Percentiles rank a stretch among this genome's conserved stretches.
Conservation (phyloP, 2,329 filamentous ascomycete species). For the Monosporascus sp. region DNA sequence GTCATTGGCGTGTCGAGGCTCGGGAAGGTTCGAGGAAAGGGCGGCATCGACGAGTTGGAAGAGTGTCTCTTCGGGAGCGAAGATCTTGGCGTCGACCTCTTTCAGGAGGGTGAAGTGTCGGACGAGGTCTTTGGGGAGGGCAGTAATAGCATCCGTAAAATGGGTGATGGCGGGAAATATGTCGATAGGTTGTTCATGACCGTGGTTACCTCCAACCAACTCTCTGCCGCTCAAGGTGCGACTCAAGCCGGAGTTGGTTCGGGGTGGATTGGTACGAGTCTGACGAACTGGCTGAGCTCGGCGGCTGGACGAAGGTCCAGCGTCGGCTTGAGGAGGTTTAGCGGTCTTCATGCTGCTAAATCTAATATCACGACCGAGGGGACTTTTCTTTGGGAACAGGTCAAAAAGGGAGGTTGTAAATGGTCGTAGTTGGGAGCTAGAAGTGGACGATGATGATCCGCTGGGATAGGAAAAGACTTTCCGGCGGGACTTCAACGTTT, state of each 20-base stretch:
- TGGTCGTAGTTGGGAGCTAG: neutral
- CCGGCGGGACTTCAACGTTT: neutral
- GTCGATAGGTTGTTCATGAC: conserved; percentile 56
- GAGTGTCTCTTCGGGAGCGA: conserved; percentile 77
- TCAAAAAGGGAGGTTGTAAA: neutral
- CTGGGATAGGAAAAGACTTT: neutral
- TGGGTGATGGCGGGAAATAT: conserved; percentile 63
- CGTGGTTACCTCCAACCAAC: conserved; percentile 37
- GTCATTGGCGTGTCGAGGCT: conserved; percentile 40
- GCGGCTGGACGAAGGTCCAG: conserved; percentile 42
- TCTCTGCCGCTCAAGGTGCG: conserved; percentile 41
- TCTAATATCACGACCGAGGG: neutral
- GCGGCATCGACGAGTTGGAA: conserved; percentile 68
- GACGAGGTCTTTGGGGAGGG: conserved; percentile 89
- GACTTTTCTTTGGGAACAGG: no score
- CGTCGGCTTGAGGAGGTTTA: conserved; percentile 37
- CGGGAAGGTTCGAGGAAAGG: conserved; percentile 44
- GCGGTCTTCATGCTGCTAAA: conserved; percentile 48
- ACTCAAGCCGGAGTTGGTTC: conserved; percentile 44
- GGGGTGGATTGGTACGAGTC: conserved; percentile 58
- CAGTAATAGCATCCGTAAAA: conserved; percentile 89
- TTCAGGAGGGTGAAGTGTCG: conserved; percentile 94
- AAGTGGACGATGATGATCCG: neutral
- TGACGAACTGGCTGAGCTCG: conserved; percentile 61
- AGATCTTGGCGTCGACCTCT: conserved; percentile 96